Conservation (phyloP, 495 filamentous ascomycete genomes). For the Cercophora sp. region DNA sequence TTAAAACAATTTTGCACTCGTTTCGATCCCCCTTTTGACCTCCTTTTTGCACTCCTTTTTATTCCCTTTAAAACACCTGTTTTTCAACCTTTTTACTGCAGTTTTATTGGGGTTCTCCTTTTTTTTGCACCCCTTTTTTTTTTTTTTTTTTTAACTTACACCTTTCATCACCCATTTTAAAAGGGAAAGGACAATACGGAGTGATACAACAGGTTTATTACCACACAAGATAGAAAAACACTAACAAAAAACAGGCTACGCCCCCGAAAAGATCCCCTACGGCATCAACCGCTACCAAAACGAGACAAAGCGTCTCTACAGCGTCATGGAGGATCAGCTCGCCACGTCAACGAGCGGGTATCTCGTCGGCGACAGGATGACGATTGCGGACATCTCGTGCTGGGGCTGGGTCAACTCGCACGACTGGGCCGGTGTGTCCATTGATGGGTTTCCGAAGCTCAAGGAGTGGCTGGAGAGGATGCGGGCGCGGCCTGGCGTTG, state of each 20-base stretch:
- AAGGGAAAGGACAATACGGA: no score
- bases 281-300: slow-evolving; percentile 77
- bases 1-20: no score
- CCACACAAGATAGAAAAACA: neutral
- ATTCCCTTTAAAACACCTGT: no score
- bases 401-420: slow-evolving; percentile 67
- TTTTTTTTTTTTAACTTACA: no score
- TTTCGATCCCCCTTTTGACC: no score
- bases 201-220: no score
- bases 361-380: slow-evolving; percentile 73
- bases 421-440: slow-evolving; percentile 69
- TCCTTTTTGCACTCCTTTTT: no score
- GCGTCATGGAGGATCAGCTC: slow-evolving; percentile 73
- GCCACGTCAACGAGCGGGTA: slow-evolving; percentile 58
- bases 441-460: slow-evolving; percentile 69
- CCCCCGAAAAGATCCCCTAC: slow-evolving; percentile 83
- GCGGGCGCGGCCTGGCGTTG: slow-evolving; percentile 59
- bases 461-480: slow-evolving; percentile 66
- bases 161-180: no score
- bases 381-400: slow-evolving; percentile 79
- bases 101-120: no score
- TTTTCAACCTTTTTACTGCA: no score
- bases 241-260: slow-evolving; percentile 50
- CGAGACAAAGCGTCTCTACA: slow-evolving; percentile 77
- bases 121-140: no score